Percentiles rank a stretch among this genome's conserved stretches.
Evolutionary conservation across 202 grass and related monocot genomes (phyloP).

Genomic region (Hordeum pubiflorum): DNA sequence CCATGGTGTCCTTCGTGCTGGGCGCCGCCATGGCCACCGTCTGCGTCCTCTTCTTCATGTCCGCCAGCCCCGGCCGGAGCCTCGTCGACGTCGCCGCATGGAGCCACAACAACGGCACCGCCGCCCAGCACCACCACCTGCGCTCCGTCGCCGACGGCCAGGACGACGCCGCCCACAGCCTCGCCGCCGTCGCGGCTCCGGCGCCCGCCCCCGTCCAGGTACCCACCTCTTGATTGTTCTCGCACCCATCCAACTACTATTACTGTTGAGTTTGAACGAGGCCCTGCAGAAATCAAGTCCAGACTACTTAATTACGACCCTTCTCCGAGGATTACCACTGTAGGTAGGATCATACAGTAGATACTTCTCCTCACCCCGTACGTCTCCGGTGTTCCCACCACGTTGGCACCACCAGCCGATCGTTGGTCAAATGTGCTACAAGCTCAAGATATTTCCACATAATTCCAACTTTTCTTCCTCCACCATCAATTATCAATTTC

Average conservation of each 20-base stretch:
- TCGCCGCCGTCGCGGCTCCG: background rate
- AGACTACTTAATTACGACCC: background rate
- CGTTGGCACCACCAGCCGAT: no score
- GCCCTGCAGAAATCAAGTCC: no score
- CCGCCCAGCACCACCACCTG: background rate
- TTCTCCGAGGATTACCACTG: background rate
- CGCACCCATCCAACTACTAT: no score
- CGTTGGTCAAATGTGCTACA: background rate
- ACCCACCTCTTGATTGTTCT: background rate
- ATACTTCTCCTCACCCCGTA: background rate
- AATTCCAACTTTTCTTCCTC: no score
- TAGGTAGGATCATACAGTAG: background rate
- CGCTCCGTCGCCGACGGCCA: background rate
- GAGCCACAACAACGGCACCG: background rate
- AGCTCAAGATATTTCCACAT: background rate
- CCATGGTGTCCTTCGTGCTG: conserved; percentile 58
- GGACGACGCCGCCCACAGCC: background rate
- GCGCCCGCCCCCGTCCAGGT: conserved; percentile 31
- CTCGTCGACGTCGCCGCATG: conserved; percentile 35
- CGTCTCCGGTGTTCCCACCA: background rate
- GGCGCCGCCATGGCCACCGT: conserved; percentile 77
- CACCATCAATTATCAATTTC: no score
- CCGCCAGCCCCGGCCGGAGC: conserved; percentile 30
- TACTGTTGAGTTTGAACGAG: no score
- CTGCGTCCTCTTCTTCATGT: conserved; percentile 72